Evolutionary conservation across 2,329 filamentous ascomycete species (phyloP).

Genomic region (Helotiales sp.): DNA sequence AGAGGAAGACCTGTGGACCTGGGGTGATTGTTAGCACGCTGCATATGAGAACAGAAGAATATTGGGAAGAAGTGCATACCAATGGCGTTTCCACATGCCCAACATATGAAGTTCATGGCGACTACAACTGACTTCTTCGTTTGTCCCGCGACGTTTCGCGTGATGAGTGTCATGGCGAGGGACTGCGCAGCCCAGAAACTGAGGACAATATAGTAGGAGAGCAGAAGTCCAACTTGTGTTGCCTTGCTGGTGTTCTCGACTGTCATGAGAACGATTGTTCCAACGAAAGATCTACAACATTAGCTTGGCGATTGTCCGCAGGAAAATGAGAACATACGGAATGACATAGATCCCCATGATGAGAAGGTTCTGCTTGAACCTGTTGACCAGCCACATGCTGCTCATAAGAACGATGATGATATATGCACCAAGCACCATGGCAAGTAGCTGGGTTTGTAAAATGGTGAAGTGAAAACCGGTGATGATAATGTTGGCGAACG

Average conservation of each 20-base stretch:
- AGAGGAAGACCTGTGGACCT: slow-evolving; percentile 58
- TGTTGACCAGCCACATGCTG: slow-evolving; percentile 71
- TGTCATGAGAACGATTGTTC: slow-evolving; percentile 74
- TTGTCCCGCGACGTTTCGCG: slow-evolving; percentile 56
- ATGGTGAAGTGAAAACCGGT: slow-evolving; percentile 67
- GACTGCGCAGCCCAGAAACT: slow-evolving; percentile 80
- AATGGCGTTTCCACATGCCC: slow-evolving; percentile 61
- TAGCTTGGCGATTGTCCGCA: background rate
- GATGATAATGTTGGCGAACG: slow-evolving; percentile 78
- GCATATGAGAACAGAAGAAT: background rate
- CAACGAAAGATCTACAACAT: slow-evolving; percentile 63
- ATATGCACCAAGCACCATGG: slow-evolving; percentile 76
- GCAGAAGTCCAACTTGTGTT: slow-evolving; percentile 69
- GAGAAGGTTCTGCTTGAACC: slow-evolving; percentile 69
- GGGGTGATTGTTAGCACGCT: background rate
- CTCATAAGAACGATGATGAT: slow-evolving; percentile 72
- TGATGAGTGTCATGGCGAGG: slow-evolving; percentile 65
- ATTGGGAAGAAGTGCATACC: slow-evolving; percentile 39
- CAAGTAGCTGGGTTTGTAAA: slow-evolving; percentile 72
- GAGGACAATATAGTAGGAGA: slow-evolving; percentile 77
- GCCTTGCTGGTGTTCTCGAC: slow-evolving; percentile 61
- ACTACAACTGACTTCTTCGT: slow-evolving; percentile 58
- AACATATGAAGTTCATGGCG: slow-evolving; percentile 55
- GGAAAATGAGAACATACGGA: slow-evolving; percentile 54
- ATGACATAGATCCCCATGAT: slow-evolving; percentile 70